Conservation (phyloP, 192 early-diverging fungal species). For the Podila verticillata region DNA sequence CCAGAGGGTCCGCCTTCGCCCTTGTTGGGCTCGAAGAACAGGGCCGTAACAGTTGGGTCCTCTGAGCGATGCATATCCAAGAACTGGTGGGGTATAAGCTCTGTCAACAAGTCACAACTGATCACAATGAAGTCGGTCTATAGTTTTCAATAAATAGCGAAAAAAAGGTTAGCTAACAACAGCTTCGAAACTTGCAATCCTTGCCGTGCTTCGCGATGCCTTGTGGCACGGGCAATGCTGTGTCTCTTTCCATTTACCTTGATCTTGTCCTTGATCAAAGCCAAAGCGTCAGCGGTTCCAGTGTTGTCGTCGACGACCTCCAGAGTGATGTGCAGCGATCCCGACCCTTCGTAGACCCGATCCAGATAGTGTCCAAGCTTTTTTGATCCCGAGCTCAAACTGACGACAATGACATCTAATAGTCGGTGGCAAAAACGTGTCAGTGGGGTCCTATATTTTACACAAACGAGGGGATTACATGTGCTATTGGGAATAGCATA, state of each 20-base stretch:
- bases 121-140: constrained; percentile 92
- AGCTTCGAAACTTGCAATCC: background rate
- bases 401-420: constrained; percentile 81
- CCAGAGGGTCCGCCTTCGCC: constrained; percentile 73
- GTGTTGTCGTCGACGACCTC: constrained; percentile 70
- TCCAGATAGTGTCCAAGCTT: constrained; percentile 74
- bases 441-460: background rate
- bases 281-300: constrained; percentile 88
- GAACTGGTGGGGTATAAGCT: constrained; percentile 82
- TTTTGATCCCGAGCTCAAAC: constrained; percentile 70
- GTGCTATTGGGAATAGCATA: no score
- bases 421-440: background rate
- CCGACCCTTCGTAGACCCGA: constrained; percentile 70
- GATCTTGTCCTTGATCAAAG: constrained; percentile 83
- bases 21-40: constrained; percentile 84
- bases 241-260: constrained; percentile 62
- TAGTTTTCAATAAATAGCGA: background rate
- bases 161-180: background rate
- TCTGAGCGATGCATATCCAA: constrained; percentile 85
- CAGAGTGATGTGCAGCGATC: constrained; percentile 68
- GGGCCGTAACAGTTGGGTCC: constrained; percentile 80
- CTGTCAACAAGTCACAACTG: constrained; percentile 91
- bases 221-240: no score
- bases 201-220: no score
- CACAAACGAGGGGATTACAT: background rate